Evolutionary conservation across 441 rosid species (phyloP), one percentile per base, ranked within the genome.

Genomic region (Euphorbia celastroides): DNA sequence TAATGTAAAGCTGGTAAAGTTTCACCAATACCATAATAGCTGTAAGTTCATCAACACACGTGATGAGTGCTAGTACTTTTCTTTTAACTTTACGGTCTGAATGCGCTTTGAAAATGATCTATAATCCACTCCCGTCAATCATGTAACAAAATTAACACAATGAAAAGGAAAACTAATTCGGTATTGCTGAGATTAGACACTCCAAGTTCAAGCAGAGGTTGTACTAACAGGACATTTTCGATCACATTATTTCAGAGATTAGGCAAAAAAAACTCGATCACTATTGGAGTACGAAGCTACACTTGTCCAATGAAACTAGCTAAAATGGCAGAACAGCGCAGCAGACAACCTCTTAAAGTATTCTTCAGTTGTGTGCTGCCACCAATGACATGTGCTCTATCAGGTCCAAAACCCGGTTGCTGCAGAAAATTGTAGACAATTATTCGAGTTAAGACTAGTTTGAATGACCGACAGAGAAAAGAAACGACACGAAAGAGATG

Each of bases 371-470:
- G 73, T 67, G 79, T 62, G 93, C 82, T 51, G 90, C 88, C 54
- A 94, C 99, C 80, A 88, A 59, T 9, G 99, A 92, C 91, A 95
- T 90, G 86, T 92, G 96, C 84, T 83, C 94, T 22, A 95, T 90
- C 72, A 92, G 84, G 84, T 95, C 99, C 80, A 88, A 87, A 65
- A 95, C 99, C 67, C 99, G 93, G 81, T 86, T 92, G 88, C 99
- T 92, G 90, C 41, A 74, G 26, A 73, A 69, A 70, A 44, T 19
- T 7, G 42, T n/a, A 13, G 23, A 28, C 2, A 28, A 62, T 30
- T 68, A 8, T 12, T 5, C 5, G 42, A 8, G 7, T 60, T 25
- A 9, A 10, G 16, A 48, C 56, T 12, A 19, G 26, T 51, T 51
- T 6, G 12, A 19, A 26, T 7, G 20, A 16, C 66, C 8, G 12